Percentiles rank a stretch among this genome's conserved stretches.
Conservation (phyloP, 805 yeast genomes). For the Hanseniaspora clermontiae region DNA sequence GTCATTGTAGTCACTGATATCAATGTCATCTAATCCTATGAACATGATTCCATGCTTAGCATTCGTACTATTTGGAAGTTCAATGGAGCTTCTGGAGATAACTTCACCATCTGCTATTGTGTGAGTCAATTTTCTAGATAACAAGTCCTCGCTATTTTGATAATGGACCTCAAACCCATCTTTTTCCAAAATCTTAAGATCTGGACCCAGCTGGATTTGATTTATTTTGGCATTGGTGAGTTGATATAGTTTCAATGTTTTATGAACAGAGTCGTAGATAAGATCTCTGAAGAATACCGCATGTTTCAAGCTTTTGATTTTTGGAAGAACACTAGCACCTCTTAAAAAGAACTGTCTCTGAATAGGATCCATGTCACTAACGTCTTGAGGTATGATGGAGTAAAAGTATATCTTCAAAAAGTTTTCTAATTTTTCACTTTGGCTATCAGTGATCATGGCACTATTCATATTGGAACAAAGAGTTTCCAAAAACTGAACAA, state of each 20-base stretch:
- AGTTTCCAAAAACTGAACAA: conserved; percentile 36
- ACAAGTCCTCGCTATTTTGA: not conserved
- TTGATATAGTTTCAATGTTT: conserved; percentile 21
- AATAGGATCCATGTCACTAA: not conserved
- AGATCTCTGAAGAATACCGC: conserved; percentile 23
- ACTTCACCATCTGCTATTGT: conserved; percentile 1
- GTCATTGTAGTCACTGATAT: conserved; percentile 17
- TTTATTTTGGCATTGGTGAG: not conserved
- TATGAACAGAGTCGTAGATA: conserved; percentile 20
- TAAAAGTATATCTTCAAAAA: conserved; percentile 27
- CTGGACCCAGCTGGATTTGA: not conserved
- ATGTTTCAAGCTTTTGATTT: conserved; percentile 22
- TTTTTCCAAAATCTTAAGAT: not conserved
- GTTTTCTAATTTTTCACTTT: conserved; percentile 13
- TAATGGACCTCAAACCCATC: not conserved
- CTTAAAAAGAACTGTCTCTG: conserved; percentile 19
- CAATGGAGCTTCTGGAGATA: conserved; percentile 18
- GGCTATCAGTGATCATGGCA: conserved; percentile 35
- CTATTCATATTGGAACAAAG: conserved; percentile 45
- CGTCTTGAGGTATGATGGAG: conserved; percentile 11
- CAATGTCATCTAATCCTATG: conserved; percentile 9
- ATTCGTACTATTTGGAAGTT: not conserved
- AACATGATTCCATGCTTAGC: conserved; percentile 5
- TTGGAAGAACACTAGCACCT: conserved; percentile 26
- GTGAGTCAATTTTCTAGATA: conserved; percentile 15